phyloP scores from a whole-genome alignment of 2,329 filamentous ascomycete genomes.

The Metarhizium brunneum region DNA sequence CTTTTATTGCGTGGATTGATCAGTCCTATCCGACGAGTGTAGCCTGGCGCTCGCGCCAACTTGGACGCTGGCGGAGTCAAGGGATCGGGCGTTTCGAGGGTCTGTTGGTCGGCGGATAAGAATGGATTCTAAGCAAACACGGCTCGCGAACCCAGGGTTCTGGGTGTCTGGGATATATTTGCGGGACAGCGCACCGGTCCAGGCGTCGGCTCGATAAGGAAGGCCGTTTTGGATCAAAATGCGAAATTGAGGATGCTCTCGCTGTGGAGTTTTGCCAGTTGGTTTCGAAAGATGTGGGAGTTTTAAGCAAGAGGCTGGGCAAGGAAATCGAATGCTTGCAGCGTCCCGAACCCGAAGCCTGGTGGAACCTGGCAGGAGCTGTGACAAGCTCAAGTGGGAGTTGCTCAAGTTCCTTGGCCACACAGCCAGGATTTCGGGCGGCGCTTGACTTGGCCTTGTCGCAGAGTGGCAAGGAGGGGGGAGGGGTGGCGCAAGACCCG shows the following conservation, averaged over 20 bases:
- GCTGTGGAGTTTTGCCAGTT: not conserved
- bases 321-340: slow-evolving; percentile 4
- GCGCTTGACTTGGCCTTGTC: slow-evolving; percentile 5
- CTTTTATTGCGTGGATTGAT: slow-evolving; percentile 18
- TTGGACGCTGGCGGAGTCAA: slow-evolving; percentile 3
- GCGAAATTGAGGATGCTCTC: slow-evolving; percentile 3
- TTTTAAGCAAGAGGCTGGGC: slow-evolving; percentile 7
- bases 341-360: not conserved
- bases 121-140: not conserved
- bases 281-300: not conserved
- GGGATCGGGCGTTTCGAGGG: slow-evolving; percentile 1
- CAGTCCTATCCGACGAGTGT: not conserved
- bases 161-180: not conserved
- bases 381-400: slow-evolving; percentile 2
- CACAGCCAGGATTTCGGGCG: slow-evolving; percentile 4
- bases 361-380: slow-evolving; percentile 7
- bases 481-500: not conserved
- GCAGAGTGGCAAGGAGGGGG: slow-evolving; percentile 7
- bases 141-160: not conserved
- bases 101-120: not conserved
- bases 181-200: not conserved
- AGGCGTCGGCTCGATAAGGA: not conserved
- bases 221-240: not conserved
- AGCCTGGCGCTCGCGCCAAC: slow-evolving; percentile 2
- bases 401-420: slow-evolving; percentile 1